Evolutionary conservation across 2,329 filamentous ascomycete genomes (phyloP).

Genomic region (Pochonia chlamydosporia): DNA sequence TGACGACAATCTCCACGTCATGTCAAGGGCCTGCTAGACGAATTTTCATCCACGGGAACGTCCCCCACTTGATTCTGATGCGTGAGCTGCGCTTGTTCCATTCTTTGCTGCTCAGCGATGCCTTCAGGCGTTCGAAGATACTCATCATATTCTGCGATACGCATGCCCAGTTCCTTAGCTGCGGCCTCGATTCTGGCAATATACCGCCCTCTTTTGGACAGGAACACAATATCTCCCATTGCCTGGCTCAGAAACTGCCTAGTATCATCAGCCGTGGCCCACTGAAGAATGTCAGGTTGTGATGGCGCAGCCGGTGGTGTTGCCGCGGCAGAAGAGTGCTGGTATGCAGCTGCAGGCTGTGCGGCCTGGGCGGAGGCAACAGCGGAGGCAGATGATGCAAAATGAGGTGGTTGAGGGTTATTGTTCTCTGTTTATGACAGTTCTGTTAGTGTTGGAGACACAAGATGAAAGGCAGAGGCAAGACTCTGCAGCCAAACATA

Average conservation of each 20-base stretch:
- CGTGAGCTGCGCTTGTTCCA: slow-evolving; percentile 8
- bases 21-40: background rate
- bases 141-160: slow-evolving; percentile 47
- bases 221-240: slow-evolving; percentile 37
- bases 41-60: slow-evolving; percentile 11
- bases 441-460: background rate
- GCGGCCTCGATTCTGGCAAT: slow-evolving; percentile 48
- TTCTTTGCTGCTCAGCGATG: slow-evolving; percentile 19
- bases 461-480: background rate
- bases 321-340: slow-evolving; percentile 3
- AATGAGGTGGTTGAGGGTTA: slow-evolving; percentile 29
- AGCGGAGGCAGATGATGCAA: slow-evolving; percentile 7
- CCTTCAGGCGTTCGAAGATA: slow-evolving; percentile 23
- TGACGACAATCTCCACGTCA: background rate
- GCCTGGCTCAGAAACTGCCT: slow-evolving; percentile 27
- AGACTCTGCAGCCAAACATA: background rate
- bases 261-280: slow-evolving; percentile 16
- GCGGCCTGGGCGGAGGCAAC: slow-evolving; percentile 13
- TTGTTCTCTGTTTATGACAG: slow-evolving; percentile 33
- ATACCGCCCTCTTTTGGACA: slow-evolving; percentile 38
- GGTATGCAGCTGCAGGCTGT: slow-evolving; percentile 14
- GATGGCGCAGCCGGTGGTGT: slow-evolving; percentile 1
- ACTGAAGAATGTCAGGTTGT: slow-evolving; percentile 29
- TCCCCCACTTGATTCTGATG: slow-evolving; percentile 16
- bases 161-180: slow-evolving; percentile 48